Conservation (phyloP, 768 basidiomycete genomes). For the Lactarius hatsudake region DNA sequence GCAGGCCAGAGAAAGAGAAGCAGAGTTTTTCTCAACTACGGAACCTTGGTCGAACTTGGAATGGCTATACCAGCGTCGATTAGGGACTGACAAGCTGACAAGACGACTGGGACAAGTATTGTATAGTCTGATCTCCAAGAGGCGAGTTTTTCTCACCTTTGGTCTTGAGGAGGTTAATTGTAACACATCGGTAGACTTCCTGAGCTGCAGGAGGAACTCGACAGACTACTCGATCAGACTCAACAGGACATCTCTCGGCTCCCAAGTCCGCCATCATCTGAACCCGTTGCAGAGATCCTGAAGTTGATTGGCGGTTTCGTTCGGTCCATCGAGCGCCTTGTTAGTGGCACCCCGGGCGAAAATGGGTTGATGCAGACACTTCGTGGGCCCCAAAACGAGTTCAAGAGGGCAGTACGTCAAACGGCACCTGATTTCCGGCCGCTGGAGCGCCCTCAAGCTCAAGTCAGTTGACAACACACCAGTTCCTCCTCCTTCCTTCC, state of each 20-base stretch:
- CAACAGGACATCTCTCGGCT: constrained; percentile 33
- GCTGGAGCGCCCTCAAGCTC: constrained; percentile 33
- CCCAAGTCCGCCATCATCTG: constrained; percentile 49
- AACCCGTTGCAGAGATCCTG: constrained; percentile 54
- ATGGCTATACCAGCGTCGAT: constrained; percentile 14
- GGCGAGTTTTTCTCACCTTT: constrained; percentile 2
- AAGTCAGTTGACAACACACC: neutral
- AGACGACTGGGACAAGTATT: constrained; percentile 16
- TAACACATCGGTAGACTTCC: constrained; percentile 47
- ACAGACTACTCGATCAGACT: constrained; percentile 39
- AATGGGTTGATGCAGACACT: constrained; percentile 55
- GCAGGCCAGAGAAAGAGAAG: constrained; percentile 18
- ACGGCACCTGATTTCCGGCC: constrained; percentile 60
- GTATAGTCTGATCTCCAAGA: constrained; percentile 20
- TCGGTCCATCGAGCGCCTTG: constrained; percentile 41
- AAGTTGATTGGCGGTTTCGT: constrained; percentile 46
- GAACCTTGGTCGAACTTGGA: constrained; percentile 23
- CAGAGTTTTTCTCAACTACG: constrained; percentile 12
- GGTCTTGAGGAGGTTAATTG: neutral
- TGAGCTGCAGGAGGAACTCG: constrained; percentile 54
- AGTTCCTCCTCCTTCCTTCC: constrained; percentile 32
- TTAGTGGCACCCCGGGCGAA: constrained; percentile 52
- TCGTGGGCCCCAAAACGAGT: constrained; percentile 43
- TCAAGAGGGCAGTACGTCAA: constrained; percentile 43
- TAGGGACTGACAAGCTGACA: constrained; percentile 25